Evolutionary conservation across 2,329 filamentous ascomycete genomes (phyloP).

Genomic region (Zasmidium angulare): DNA sequence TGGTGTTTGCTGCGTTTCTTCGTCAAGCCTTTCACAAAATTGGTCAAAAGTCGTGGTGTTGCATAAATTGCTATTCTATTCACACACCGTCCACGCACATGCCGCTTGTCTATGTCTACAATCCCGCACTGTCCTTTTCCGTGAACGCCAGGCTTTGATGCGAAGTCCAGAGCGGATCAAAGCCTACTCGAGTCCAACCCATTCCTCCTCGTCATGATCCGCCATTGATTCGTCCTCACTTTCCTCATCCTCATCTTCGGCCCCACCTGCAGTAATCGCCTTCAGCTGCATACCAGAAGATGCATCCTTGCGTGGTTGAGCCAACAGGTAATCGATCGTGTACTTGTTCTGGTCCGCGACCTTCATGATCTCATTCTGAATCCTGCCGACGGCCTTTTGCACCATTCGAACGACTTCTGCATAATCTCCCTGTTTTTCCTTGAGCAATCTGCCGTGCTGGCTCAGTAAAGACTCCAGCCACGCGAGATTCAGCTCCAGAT

Average conservation of each 20-base stretch:
- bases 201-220: conserved; percentile 34
- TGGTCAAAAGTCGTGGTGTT: background rate
- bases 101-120: background rate
- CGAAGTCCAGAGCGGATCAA: too few species aligned
- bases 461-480: conserved; percentile 85
- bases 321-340: conserved; percentile 77
- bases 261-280: conserved; percentile 20
- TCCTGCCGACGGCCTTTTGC: conserved; percentile 73
- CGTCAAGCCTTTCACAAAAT: background rate
- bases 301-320: conserved; percentile 28
- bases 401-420: conserved; percentile 83
- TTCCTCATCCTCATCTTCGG: conserved; percentile 8
- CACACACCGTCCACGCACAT: background rate
- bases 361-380: conserved; percentile 78
- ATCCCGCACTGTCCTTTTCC: too few species aligned
- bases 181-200: conserved; percentile 33
- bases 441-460: conserved; percentile 81
- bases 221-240: conserved; percentile 30
- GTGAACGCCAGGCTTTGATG: background rate
- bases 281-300: conserved; percentile 12
- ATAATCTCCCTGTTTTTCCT: conserved; percentile 74
- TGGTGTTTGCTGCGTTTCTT: background rate
- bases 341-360: conserved; percentile 87
- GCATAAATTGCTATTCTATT: background rate
- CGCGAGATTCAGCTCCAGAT: conserved; percentile 89